Evolutionary conservation across 345 rosid genomes (phyloP), one percentile per base, ranked within the genome.

Genomic region (Salix caprea): DNA sequence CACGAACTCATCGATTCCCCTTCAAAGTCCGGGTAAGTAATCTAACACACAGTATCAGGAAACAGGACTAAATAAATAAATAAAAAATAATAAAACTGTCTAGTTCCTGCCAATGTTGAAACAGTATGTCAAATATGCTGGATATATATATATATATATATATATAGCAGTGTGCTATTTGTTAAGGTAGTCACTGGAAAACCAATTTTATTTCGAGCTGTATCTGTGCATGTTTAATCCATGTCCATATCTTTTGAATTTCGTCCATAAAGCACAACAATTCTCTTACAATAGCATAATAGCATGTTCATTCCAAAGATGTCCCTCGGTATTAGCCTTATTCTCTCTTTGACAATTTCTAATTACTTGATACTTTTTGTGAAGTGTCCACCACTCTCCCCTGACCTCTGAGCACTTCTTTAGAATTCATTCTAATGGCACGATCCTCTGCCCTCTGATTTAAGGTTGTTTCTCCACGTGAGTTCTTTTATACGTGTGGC

Each of bases 1-100:
- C 89, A 79, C 83, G 78, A 82, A 93, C 99, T 70, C 94, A 92
- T 86, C 91, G 99, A 61, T 95, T 95, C 82, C 97, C 98, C 72
- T 95, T 95, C 87, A 93, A 93, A 82, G 82, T 62, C 61, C 89
- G 85, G 89, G 99, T 93, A 79, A 85, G 85, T 60, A 68, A 65
- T 12, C 46, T 24, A 15, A 69, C 46, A 15, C 23, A 56, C 68
- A 37, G 37, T 4, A 34, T 34, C 37, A 34, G 36, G 36, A 4
- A 34, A 4, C 5, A 34, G 6, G 37, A 34, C 37, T 34, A 34
- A 34, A 34, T 34, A 34, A 5, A 34, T 34, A 34, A 0, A 34
- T 34, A 34, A 34, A 34, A 34, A 34, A 34, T 34, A 34, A 34
- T 34, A 34, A 34, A 34, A 68, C 30, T 62, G 18, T 58, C 37